phyloP scores from a whole-genome alignment of 441 rosid species.

The Erodium texanum region DNA sequence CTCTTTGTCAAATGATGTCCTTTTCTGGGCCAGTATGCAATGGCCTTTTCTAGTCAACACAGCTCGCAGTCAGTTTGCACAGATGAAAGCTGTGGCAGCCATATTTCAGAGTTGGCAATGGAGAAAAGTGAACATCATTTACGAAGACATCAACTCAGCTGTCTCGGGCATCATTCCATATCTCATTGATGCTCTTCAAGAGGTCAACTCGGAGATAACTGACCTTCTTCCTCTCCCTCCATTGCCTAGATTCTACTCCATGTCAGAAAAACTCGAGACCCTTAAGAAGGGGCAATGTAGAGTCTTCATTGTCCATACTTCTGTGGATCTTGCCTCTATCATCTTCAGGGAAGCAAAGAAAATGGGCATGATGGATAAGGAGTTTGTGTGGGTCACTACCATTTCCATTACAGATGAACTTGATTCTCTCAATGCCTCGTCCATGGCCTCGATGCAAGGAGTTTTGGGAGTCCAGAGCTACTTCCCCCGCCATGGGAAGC shows the following conservation, averaged over 20 bases:
- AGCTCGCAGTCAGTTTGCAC: conserved; percentile 15
- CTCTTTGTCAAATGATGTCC: conserved; percentile 18
- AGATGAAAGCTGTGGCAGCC: conserved; percentile 19
- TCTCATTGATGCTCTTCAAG: conserved; percentile 16
- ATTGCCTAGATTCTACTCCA: neutral
- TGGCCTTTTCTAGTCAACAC: conserved; percentile 23
- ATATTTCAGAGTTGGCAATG: conserved; percentile 18
- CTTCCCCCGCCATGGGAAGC: conserved; percentile 1
- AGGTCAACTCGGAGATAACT: conserved; percentile 10
- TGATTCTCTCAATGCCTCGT: conserved; percentile 12
- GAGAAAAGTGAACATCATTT: conserved; percentile 21
- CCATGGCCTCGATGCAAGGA: conserved; percentile 21
- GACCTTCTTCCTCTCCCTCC: conserved; percentile 16
- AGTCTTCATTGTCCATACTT: conserved; percentile 21
- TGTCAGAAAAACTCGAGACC: conserved; percentile 8
- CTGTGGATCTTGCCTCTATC: neutral
- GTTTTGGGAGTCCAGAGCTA: conserved; percentile 15
- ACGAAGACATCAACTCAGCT: conserved; percentile 16
- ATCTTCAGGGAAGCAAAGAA: conserved; percentile 16
- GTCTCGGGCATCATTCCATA: conserved; percentile 2
- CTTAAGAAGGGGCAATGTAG: conserved; percentile 14
- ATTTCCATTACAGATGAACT: neutral
- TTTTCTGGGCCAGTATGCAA: conserved; percentile 5
- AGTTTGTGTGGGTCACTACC: conserved; percentile 21
- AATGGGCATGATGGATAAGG: conserved; percentile 19